Evolutionary conservation across 345 rosid species (phyloP).

Genomic region (Excoecaria agallocha): DNA sequence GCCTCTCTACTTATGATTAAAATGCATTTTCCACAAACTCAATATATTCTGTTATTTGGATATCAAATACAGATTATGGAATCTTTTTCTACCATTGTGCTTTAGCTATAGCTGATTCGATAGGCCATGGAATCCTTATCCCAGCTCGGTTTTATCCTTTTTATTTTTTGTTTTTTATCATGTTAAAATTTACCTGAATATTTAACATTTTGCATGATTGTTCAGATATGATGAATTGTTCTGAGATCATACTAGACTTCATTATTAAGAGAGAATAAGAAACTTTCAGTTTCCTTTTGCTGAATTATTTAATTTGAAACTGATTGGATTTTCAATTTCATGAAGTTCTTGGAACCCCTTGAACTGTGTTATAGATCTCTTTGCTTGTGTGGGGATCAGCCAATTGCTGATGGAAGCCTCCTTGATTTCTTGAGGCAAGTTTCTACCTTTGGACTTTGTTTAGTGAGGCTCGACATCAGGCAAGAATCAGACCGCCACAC

Average conservation of each 20-base stretch:
- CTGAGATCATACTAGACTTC: not conserved
- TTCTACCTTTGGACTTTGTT: slow-evolving; percentile 85
- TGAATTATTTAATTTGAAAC: slow-evolving; percentile 1
- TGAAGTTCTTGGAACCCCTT: slow-evolving; percentile 90
- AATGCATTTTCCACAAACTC: not conserved
- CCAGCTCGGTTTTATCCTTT: not conserved
- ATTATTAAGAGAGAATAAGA: not conserved
- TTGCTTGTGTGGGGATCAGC: slow-evolving; percentile 80
- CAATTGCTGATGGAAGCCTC: slow-evolving; percentile 96
- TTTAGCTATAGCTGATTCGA: not conserved
- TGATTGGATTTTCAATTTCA: slow-evolving; percentile 19
- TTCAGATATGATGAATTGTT: not conserved
- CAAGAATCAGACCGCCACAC: slow-evolving; percentile 97
- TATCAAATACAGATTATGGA: not conserved
- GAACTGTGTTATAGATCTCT: slow-evolving; percentile 92
- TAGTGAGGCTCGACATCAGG: slow-evolving; percentile 91
- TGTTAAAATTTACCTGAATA: not conserved
- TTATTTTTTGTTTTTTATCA: not conserved
- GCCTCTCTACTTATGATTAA: not conserved
- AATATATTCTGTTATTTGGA: not conserved
- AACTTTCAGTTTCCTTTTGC: not conserved
- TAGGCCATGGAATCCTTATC: not conserved
- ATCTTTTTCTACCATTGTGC: not conserved
- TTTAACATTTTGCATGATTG: not conserved
- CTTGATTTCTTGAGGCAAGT: slow-evolving; percentile 97